A percentile compares a stretch with the other conserved stretches of the same genome.
phyloP scores from a whole-genome alignment of 176 grass and related monocot genomes.

The Canna indica region DNA sequence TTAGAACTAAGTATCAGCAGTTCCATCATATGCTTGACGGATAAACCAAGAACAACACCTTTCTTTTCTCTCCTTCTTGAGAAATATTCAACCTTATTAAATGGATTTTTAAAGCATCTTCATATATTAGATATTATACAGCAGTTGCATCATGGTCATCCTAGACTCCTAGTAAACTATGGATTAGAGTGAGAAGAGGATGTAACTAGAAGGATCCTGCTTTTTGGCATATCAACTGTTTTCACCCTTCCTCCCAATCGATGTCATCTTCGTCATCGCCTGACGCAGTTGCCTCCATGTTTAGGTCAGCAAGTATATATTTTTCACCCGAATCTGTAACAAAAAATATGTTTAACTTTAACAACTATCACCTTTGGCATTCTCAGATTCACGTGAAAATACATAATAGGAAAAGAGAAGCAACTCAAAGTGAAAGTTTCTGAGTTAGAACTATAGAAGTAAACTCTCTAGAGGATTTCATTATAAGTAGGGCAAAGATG shows the following conservation, averaged over 20 bases:
- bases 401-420: not conserved
- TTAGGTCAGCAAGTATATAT: constrained; percentile 70
- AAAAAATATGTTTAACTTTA: constrained; percentile 22
- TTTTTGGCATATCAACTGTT: not conserved
- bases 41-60: not conserved
- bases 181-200: not conserved
- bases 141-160: not conserved
- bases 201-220: not conserved
- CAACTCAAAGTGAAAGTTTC: not conserved
- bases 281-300: constrained; percentile 65
- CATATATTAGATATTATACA: not conserved
- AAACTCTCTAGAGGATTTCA: not conserved
- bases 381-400: not conserved
- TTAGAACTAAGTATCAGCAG: too few relatives aligned
- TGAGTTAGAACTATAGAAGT: not conserved
- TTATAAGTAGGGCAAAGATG: not conserved
- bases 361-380: not conserved
- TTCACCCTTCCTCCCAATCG: constrained; percentile 80
- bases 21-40: not conserved
- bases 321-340: constrained; percentile 36
- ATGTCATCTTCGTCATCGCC: constrained; percentile 72
- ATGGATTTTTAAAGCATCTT: not conserved
- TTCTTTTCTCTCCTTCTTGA: not conserved
- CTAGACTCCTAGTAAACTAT: not conserved
- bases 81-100: not conserved